phyloP scores from a whole-genome alignment of 2,329 filamentous ascomycete genomes.

The Dactylonectria estremocensis region DNA sequence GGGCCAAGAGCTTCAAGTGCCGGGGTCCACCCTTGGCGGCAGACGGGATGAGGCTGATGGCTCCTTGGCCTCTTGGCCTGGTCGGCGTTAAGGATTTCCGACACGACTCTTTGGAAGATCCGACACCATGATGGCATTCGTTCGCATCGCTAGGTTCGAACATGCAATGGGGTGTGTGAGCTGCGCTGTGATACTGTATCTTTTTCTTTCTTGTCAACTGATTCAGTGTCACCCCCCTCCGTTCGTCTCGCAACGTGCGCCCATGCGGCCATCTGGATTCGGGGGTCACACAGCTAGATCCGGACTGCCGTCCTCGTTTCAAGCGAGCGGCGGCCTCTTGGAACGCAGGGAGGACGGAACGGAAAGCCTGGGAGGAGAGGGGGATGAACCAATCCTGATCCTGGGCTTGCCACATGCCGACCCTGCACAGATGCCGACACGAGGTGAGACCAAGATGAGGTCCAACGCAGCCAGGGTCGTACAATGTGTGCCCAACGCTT shows the following conservation, averaged over 20 bases:
- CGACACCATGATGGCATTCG: constrained; percentile 12
- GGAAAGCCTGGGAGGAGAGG: constrained; percentile 15
- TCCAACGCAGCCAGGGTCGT: neutral
- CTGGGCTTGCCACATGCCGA: constrained; percentile 30
- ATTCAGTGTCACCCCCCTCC: neutral
- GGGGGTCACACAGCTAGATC: neutral
- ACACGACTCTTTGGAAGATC: neutral
- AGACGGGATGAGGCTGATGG: constrained; percentile 41
- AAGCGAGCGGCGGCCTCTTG: constrained; percentile 21
- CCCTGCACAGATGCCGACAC: constrained; percentile 18
- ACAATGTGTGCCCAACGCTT: constrained; percentile 38
- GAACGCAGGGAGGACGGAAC: neutral
- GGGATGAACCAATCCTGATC: constrained; percentile 10
- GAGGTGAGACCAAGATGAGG: constrained; percentile 13
- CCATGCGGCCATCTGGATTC: neutral
- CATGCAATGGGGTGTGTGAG: neutral
- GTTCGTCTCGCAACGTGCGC: constrained; percentile 8
- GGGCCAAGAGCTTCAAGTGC: constrained; percentile 22
- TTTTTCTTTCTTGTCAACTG: neutral
- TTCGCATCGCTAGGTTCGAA: neutral
- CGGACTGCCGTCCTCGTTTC: constrained; percentile 4
- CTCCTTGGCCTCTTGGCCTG: constrained; percentile 28
- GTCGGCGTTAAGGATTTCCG: constrained; percentile 29
- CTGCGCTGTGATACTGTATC: neutral
- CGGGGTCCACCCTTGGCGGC: constrained; percentile 37